Evolutionary conservation across 768 basidiomycete genomes (phyloP), one percentile per base, ranked within the genome.

Genomic region (Thelephora aurantiotincta): DNA sequence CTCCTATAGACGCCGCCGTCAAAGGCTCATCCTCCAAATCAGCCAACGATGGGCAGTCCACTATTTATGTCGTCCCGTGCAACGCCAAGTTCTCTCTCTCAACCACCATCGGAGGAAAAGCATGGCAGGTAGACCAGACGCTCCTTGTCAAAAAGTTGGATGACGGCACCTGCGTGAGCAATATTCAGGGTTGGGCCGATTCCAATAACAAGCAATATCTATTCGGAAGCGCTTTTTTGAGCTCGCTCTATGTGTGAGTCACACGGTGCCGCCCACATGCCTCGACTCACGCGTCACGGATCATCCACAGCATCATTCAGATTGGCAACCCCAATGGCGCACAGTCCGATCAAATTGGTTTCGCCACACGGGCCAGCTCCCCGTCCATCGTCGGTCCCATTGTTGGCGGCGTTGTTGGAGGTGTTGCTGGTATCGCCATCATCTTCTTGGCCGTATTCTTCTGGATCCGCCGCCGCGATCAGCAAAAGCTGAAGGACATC

Each of bases 361-460:
- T 60, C 45, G 58, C 59, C 18, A 50, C 52, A 9, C 51, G 54
- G 35, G 14, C 43, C 38, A 51, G 44, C 37, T 35, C 52, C 6
- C 43, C 50, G 11, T 49, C 52, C n/a, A 51, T 51, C 48, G 52
- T 54, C 38, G 62, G 60, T 45, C 56, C 60, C 9, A 60, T 63
- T 47, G 54, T 62, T 43, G 60, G 62, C 36, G 59, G 60, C 36
- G 52, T 54, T 2, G 53, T 63, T 19, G 59, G 61, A 35, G 60
- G 62, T 47, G 55, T 61, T 38, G 55, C 48, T 11, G 57, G 54
- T 41, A 54, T 62, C 45, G 44, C 55, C 43, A 34, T 55, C 46
- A 11, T 63, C 51, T 58, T 46, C 34, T 44, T 59, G 46, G 47
- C 57, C 36, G 55, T 48, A n/a, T 58, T 55, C 55, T 58, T 53